These are phyloP conservation scores for Teunomyces stri DNA, from an alignment of 805 yeast species.

Conservation along the genomic window DNA sequence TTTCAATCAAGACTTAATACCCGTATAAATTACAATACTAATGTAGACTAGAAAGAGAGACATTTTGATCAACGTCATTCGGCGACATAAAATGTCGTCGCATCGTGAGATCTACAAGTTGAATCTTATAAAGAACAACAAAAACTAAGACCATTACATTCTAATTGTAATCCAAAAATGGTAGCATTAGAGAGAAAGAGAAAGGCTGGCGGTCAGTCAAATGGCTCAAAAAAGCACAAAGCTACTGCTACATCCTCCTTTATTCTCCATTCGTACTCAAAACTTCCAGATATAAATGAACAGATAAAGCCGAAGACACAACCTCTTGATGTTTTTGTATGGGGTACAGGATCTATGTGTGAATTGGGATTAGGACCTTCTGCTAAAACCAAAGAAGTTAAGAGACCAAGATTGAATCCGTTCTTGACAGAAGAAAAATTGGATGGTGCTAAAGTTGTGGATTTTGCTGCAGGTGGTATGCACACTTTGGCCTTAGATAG, in stretches of 20 bases:
- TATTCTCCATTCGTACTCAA: conserved; percentile 48
- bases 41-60: neutral
- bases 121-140: neutral
- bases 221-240: conserved; percentile 22
- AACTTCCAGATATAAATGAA: conserved; percentile 45
- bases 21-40: neutral
- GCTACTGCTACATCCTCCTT: conserved; percentile 36
- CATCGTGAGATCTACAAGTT: neutral
- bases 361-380: conserved; percentile 96
- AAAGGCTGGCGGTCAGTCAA: conserved; percentile 19
- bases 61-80: neutral
- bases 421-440: conserved; percentile 52
- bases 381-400: conserved; percentile 89
- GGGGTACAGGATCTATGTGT: conserved; percentile 98
- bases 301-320: conserved; percentile 37
- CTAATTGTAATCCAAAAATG: conserved; percentile 23
- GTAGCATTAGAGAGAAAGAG: conserved; percentile 43
- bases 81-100: neutral
- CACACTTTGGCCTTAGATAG: conserved; percentile 82
- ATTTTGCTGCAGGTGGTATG: conserved; percentile 94
- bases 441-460: conserved; percentile 65
- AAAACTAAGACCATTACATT: neutral
- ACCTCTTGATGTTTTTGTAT: conserved; percentile 77
- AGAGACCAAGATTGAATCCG: conserved; percentile 92
- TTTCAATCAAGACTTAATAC: neutral